A percentile compares a stretch with the other conserved stretches of the same genome.
phyloP scores from a whole-genome alignment of 2,329 filamentous ascomycete species.

The Incumbomyces delicatus region DNA sequence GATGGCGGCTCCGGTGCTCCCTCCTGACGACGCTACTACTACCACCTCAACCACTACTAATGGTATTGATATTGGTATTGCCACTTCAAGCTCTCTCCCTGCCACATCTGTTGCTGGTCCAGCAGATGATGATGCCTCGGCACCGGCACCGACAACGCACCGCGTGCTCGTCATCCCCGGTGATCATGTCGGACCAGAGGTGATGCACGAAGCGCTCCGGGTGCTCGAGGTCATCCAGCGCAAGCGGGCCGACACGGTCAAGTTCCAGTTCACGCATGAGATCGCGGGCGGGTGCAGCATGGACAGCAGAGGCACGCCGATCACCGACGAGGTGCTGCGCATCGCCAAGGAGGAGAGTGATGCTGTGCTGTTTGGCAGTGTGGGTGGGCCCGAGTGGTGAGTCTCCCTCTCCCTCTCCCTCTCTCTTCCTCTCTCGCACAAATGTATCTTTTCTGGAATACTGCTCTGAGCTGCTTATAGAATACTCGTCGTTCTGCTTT shows the following conservation, averaged over 20 bases:
- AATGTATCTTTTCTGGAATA: too few species aligned
- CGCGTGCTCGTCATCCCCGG: constrained; percentile 55
- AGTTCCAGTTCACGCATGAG: constrained; percentile 51
- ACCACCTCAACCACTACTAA: too few species aligned
- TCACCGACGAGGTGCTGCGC: constrained; percentile 51
- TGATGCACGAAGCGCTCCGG: constrained; percentile 53
- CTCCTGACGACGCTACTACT: too few species aligned
- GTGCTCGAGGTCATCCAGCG: constrained; percentile 43
- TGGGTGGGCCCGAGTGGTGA: constrained; percentile 55
- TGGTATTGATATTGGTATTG: too few species aligned
- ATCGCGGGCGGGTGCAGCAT: constrained; percentile 60
- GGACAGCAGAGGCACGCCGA: constrained; percentile 56
- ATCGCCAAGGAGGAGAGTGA: constrained; percentile 48
- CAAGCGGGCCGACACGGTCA: constrained; percentile 45
- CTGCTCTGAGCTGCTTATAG: too few species aligned
- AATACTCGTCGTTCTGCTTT: too few species aligned
- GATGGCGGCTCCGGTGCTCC: too few species aligned
- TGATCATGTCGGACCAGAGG: constrained; percentile 61
- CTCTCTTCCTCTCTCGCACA: too few species aligned
- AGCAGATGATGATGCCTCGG: too few species aligned
- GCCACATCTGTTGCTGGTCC: too few species aligned
- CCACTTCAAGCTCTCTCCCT: too few species aligned
- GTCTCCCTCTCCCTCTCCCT: constrained; percentile 38
- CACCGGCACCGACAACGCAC: background rate
- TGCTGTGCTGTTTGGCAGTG: constrained; percentile 59